Base-by-base conservation (phyloP, 2,329 filamentous ascomycete genomes). In the Chaetomium sp. region DNA sequence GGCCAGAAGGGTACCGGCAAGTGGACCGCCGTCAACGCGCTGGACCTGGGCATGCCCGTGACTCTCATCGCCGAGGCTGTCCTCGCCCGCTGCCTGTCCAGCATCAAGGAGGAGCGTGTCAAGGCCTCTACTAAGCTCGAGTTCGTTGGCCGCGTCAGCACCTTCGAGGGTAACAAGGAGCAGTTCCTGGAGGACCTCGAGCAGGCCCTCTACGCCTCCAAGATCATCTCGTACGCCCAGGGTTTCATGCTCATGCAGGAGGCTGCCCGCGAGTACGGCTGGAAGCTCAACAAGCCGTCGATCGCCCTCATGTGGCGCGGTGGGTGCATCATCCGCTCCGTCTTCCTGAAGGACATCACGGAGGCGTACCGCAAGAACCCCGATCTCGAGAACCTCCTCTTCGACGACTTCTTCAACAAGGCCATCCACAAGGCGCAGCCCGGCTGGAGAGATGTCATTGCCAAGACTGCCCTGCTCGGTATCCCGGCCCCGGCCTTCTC, bases 171-270 rank as follows among this genome's bases (percentile, higher is more conserved):
- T 73, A 87, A 97, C 87, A 93, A 91, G 86, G 84, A 92, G 79
- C 87, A 93, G 79, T 96, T 98, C 87, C 88, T 99, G 73, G 91
- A 92, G 73, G 93, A 99, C 81, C 91, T 99, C 60, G 95, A 99
- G 86, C 95, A 99, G 85, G 95, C 94, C 72, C 88, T 99, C 68
- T 99, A 99, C 78, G 95, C 95, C 72, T 98, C 94, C 76, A 99
- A 99, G 91, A 99, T 99, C 78, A 97, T 99, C 82, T 99, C 95
- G 23, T 99, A 99, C 79, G 93, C 95, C 71, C 95, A 99, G 84
- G 95, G 95, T 78, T 99, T 99, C 88, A 98, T 98, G 94, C 87
- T 99, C 77, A 98, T 99, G 87, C 94, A 98, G 84, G 90, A 96
- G 91, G 94, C 95, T 73, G 95, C 94, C 80, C 93, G 90, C 81